Evolutionary conservation across 1,284 basidiomycete species (phyloP).

Genomic region (Fomitopsis palustris): DNA sequence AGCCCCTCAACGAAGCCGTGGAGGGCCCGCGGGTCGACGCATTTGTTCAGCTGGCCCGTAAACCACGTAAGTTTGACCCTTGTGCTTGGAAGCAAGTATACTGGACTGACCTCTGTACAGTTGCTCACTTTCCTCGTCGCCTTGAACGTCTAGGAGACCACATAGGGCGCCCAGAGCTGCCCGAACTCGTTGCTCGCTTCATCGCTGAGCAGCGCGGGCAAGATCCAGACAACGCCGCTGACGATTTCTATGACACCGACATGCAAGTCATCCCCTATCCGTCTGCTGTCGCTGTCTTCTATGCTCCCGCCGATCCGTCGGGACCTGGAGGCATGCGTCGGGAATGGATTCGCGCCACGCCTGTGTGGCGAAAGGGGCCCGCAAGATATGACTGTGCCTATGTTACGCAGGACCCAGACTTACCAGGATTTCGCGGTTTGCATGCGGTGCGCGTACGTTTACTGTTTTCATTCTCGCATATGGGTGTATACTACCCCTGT

Average conservation of each 20-base stretch:
- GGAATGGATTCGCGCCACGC: conserved; percentile 16
- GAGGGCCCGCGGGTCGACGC: not conserved
- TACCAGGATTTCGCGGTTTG: not conserved
- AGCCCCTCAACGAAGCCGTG: not conserved
- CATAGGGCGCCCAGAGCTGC: not conserved
- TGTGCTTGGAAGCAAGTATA: not conserved
- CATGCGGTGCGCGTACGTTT: conserved; percentile 2
- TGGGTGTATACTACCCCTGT: conserved; percentile 12
- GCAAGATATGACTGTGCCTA: conserved; percentile 10
- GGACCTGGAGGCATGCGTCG: conserved; percentile 20
- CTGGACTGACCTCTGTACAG: not conserved
- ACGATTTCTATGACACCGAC: no score
- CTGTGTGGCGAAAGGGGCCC: conserved; percentile 12
- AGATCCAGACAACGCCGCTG: not conserved
- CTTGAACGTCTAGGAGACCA: not conserved
- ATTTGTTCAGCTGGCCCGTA: not conserved
- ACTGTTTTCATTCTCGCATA: conserved; percentile 7
- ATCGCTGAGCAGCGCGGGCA: not conserved
- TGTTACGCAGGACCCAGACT: not conserved
- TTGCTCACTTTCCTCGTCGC: not conserved
- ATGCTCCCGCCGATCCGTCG: conserved; percentile 26
- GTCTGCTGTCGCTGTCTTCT: conserved; percentile 15
- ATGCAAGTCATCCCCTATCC: conserved; percentile 2
- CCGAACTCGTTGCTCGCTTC: not conserved
- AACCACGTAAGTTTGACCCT: not conserved